These are phyloP conservation scores for Fusarium haematococcum DNA, from an alignment of 2,329 filamentous ascomycete genomes.

Conservation along the genomic window DNA sequence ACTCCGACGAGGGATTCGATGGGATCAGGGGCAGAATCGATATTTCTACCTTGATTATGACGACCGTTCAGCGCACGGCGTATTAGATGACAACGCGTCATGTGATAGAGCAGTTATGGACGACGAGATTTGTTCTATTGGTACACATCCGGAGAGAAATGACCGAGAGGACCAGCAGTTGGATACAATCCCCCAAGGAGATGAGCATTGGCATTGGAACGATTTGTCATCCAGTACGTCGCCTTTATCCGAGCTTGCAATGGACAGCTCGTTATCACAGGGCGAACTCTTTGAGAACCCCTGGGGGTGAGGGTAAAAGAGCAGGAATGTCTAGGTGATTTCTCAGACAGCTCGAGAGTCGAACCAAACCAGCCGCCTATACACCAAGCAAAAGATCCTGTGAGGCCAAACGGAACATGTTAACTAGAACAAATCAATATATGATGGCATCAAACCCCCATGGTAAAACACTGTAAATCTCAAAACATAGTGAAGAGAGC, in stretches of 20 bases:
- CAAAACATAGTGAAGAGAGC: too few relatives aligned
- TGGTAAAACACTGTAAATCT: too few relatives aligned
- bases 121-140: too few relatives aligned
- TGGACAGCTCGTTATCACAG: not conserved
- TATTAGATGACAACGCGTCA: too few relatives aligned
- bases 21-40: not conserved
- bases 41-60: not conserved
- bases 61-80: not conserved
- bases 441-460: too few relatives aligned
- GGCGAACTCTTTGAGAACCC: not conserved
- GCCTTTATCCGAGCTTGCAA: not conserved
- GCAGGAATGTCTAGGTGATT: not conserved
- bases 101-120: too few relatives aligned
- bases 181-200: not conserved
- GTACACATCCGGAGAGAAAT: too few relatives aligned
- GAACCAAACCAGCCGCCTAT: too few relatives aligned
- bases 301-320: not conserved
- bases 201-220: not conserved
- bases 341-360: not conserved
- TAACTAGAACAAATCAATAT: too few relatives aligned
- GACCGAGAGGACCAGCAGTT: not conserved
- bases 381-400: too few relatives aligned
- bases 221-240: too few relatives aligned
- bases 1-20: not conserved
- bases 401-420: too few relatives aligned